Evolutionary conservation across 78 protist genomes (phyloP).

Genomic region (Pigoraptor vietnamica): DNA sequence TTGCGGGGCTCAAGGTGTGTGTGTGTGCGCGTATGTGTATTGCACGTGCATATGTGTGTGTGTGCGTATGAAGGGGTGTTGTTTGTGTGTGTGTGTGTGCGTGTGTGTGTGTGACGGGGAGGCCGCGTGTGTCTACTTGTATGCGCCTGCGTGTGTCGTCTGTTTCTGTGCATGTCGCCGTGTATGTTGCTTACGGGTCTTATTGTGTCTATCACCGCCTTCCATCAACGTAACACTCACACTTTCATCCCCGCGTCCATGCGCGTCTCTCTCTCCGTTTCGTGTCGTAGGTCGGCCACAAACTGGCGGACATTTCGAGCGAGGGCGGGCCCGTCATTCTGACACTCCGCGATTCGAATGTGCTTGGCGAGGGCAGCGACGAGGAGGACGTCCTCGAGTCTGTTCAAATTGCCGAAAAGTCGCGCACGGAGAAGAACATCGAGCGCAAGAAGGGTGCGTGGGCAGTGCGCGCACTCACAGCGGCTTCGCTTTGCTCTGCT

Average conservation of each 20-base stretch:
- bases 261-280: no score
- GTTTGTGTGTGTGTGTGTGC: not conserved
- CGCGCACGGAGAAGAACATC: not conserved
- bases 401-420: not conserved
- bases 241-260: no score
- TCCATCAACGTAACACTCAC: no score
- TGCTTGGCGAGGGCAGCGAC: not conserved
- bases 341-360: not conserved
- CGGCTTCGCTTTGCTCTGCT: no score
- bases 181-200: not conserved
- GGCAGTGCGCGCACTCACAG: no score
- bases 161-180: not conserved
- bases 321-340: not conserved
- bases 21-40: not conserved
- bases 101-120: not conserved
- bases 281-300: not conserved
- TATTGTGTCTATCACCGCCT: no score
- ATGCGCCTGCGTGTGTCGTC: no score
- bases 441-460: not conserved
- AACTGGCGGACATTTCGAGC: not conserved
- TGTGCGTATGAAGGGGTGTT: not conserved
- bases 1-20: not conserved
- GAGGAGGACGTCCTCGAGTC: not conserved
- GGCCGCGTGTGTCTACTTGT: no score
- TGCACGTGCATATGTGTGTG: not conserved